Evolutionary conservation across 1,284 basidiomycete species (phyloP).

Genomic region (Ganoderma meredithae): DNA sequence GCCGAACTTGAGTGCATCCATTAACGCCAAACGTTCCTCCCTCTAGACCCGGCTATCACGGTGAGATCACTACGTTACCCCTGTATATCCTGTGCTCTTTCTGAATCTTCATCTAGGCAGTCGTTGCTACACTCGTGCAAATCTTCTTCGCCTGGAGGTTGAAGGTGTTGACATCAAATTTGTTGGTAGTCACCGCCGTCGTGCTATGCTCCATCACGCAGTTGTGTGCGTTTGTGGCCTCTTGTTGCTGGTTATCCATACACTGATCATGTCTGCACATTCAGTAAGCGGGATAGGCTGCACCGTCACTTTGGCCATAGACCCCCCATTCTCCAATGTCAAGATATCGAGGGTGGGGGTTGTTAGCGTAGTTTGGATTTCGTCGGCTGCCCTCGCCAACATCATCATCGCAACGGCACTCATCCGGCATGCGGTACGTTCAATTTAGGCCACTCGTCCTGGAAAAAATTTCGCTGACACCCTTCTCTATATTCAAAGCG

Average conservation of each 20-base stretch:
- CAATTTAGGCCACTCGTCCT: not conserved
- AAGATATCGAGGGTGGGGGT: not conserved
- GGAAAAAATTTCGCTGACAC: not conserved
- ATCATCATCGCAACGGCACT: not conserved
- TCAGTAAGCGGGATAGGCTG: not conserved
- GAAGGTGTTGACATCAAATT: conserved; percentile 28
- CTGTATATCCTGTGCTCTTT: not conserved
- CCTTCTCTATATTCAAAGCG: not conserved
- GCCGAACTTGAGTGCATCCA: not conserved
- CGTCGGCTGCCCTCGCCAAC: not conserved
- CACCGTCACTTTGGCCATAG: not conserved
- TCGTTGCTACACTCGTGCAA: conserved; percentile 44
- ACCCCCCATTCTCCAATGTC: not conserved
- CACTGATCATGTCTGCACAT: not conserved
- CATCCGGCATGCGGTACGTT: not conserved
- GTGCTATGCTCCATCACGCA: not conserved
- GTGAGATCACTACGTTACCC: not conserved
- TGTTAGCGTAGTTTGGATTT: not conserved
- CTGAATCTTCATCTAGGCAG: conserved; percentile 38
- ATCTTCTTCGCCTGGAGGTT: conserved; percentile 49
- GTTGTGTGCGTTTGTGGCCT: not conserved
- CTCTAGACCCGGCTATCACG: not conserved
- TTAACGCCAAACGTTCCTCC: not conserved
- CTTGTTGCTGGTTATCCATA: not conserved
- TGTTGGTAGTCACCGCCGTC: conserved; percentile 8